Percentiles rank a stretch among this genome's conserved stretches.
phyloP scores from a whole-genome alignment of 257 asterid species.

The Coffea canephora region DNA sequence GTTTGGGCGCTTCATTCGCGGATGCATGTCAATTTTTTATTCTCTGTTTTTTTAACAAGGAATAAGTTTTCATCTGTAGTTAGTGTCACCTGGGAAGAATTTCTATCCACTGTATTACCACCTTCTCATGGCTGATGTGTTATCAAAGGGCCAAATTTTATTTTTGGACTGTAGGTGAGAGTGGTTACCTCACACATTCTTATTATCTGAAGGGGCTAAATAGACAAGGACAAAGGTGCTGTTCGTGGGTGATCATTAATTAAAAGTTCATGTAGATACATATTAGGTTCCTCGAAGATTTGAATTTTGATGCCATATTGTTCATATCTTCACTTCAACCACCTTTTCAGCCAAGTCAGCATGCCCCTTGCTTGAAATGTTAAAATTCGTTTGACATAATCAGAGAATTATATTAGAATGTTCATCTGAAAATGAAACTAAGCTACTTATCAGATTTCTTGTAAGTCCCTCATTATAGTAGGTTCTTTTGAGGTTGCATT shows the following conservation, averaged over 20 bases:
- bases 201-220: neutral
- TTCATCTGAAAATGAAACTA: neutral
- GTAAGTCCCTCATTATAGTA: neutral
- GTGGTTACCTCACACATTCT: neutral
- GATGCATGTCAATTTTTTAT: neutral
- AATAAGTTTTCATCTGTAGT: slow-evolving; percentile 7
- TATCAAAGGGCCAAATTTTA: neutral
- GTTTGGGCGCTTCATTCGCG: neutral
- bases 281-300: neutral
- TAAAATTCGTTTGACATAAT: neutral
- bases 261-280: neutral
- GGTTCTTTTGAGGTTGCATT: neutral
- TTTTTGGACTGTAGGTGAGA: neutral
- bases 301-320: neutral
- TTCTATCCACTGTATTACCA: neutral
- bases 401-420: neutral
- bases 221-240: neutral
- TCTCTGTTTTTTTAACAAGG: neutral
- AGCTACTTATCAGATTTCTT: neutral
- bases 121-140: neutral
- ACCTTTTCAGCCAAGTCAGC: neutral
- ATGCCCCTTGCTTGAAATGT: neutral
- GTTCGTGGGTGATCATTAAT: neutral
- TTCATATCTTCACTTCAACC: neutral
- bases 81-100: neutral